Base-by-base conservation (phyloP, 257 asterid species). In the Cinchona pubescens region DNA sequence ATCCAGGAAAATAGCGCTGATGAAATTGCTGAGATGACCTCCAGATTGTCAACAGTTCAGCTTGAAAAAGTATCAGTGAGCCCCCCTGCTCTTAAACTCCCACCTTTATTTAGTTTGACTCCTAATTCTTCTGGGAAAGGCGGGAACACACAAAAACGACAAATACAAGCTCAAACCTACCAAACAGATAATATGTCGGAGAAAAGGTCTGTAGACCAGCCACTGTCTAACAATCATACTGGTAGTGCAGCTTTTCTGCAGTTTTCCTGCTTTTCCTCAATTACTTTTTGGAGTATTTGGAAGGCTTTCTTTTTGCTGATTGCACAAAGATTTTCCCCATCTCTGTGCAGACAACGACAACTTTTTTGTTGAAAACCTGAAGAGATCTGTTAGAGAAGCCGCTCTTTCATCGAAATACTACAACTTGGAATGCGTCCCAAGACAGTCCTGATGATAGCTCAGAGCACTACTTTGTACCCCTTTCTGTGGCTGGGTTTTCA, bases 381-480 rank as follows among this genome's bases (percentile, higher is more conserved):
- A 88, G 88, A 89, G 93, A 88, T 89, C 97, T 69, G 97, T 94
- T 75, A 86, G 99, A 84, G 96, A 89, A 88, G 97, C 99, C 83
- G 99, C 97, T 75, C 95, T 90, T 78, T 75, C 86, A 67, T 85
- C 89, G 72, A 90, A 82, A 82, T 68, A 85, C 30, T 77, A 85
- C 85, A 83, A 86, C 85, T 73, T 74, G 55, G 97, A 88, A 59
- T 87, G n/a, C 94, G 75, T 92, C 97, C 61, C 93, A 79, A 69
- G 99, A 89, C 76, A 89, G 91, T 80, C 96, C 96, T 83, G 92
- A 90, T 87, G 97, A 92, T 79, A 83, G 92, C 83, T 88, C 92
- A 23, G 98, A 90, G 83, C 99, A 95, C 87, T 90, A 80, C 88
- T 95, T 92, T 83, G 91, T 91, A 72, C 96, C 98, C 1, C 84